Conservation (phyloP, 2,329 filamentous ascomycete species). For the Tetracladium maxilliforme region DNA sequence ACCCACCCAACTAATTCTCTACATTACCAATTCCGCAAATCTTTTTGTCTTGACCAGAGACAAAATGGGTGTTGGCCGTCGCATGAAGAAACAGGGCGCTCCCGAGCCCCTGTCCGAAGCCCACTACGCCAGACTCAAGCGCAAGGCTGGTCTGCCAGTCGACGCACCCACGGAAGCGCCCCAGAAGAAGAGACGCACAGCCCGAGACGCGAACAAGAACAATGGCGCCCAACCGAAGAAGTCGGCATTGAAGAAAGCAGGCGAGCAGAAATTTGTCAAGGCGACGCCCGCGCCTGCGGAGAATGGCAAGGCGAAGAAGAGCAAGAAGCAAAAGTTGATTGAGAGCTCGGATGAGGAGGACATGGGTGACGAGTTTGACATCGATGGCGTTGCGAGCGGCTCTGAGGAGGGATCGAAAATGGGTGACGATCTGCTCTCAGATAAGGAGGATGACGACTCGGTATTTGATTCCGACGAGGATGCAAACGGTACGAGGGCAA, state of each 20-base stretch:
- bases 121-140: conserved; percentile 65
- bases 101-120: conserved; percentile 73
- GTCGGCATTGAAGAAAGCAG: conserved; percentile 10
- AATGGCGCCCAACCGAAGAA: conserved; percentile 18
- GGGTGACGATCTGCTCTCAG: conserved; percentile 46
- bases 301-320: conserved; percentile 16
- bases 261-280: conserved; percentile 19
- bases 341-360: conserved; percentile 30
- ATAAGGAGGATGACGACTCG: no score
- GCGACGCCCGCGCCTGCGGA: conserved; percentile 15
- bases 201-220: conserved; percentile 24
- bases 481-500: conserved; percentile 43
- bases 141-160: conserved; percentile 63
- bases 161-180: conserved; percentile 35
- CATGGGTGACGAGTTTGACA: conserved; percentile 26
- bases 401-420: conserved; percentile 19
- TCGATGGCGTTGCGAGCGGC: conserved; percentile 14
- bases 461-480: conserved; percentile 32
- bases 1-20: no score
- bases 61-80: conserved; percentile 76
- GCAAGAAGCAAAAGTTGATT: conserved; percentile 21
- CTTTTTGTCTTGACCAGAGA: no score
- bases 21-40: no score
- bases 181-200: conserved; percentile 51
- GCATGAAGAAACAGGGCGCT: conserved; percentile 90